Base-by-base conservation (phyloP, 2,329 filamentous ascomycete genomes). In the Chrysosporium keratinophilum region DNA sequence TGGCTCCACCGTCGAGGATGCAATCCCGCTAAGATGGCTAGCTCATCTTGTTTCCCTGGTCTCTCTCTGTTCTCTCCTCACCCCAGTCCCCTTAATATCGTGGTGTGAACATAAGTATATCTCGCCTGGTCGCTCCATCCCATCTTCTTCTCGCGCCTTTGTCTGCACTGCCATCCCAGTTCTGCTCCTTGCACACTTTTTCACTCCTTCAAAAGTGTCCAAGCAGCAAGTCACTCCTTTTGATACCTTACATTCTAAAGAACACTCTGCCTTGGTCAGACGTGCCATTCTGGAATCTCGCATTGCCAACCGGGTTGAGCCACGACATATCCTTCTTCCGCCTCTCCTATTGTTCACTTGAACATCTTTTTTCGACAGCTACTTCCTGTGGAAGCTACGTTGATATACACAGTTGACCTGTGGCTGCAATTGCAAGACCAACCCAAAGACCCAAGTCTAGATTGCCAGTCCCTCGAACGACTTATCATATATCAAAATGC, bases 321-420 rank as follows among this genome's bases (percentile, higher is more conserved):
- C 35, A 34, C 28, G 15, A 15, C 15, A 28, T 35, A 48, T 23
- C 20, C 37, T 20, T 49, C 34, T n/a, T 52, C 33, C 15, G 4
- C 34, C 15, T 15, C 48, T 19, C 19, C 9, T 17, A 34, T 15
- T 15, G 31, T 48, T 28, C 40, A 3, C 15, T 45, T 44, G 33
- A 44, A 51, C 37, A 43, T 5, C 9, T 15, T 11, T 43, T 14
- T 37, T 55, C 33, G 56, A 53, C 52, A 35, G 52, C 49, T 58
- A 62, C 47, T 70, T 70, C 68, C 67, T 62, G 68, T 65, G 53
- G 67, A 70, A 70, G 68, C 64, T 53, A 57, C 53, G 48, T 57
- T 57, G 54, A 57, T 57, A 43, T 28, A 35, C 51, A 23, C 61
- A 63, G 62, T 67, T 65, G 65, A 68, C 61, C 65, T 65, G 63